Conservation (phyloP, 768 basidiomycete species). For the Lentinula sp. region DNA sequence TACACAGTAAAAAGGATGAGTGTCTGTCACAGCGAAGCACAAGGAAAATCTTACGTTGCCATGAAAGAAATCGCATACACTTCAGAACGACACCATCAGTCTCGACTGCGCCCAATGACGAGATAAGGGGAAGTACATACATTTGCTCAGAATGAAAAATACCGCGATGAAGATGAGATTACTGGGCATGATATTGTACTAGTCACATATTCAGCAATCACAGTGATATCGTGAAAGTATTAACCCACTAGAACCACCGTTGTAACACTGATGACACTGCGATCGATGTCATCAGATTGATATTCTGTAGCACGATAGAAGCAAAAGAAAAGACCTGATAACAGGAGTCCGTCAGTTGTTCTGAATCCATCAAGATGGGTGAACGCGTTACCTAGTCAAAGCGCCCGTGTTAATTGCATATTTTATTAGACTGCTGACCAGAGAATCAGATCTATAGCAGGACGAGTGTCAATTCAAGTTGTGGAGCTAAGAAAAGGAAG, state of each 20-base stretch:
- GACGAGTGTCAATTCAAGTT: not conserved
- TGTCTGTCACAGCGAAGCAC: not conserved
- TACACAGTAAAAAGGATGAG: slow-evolving; percentile 2
- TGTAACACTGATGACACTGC: slow-evolving; percentile 38
- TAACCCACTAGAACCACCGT: slow-evolving; percentile 46
- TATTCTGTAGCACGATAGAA: not conserved
- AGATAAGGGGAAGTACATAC: slow-evolving; percentile 29
- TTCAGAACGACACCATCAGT: slow-evolving; percentile 13
- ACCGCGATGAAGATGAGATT: slow-evolving; percentile 57
- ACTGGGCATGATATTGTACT: slow-evolving; percentile 51
- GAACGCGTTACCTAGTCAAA: slow-evolving; percentile 43
- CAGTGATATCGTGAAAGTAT: not conserved
- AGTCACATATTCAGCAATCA: not conserved
- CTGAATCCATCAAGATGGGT: not conserved
- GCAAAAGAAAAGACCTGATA: not conserved
- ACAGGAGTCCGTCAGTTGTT: not conserved
- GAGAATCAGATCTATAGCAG: slow-evolving; percentile 39
- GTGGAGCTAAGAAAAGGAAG: not conserved
- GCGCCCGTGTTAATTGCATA: slow-evolving; percentile 67
- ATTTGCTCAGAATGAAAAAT: slow-evolving; percentile 63
- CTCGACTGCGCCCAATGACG: not conserved
- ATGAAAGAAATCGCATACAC: slow-evolving; percentile 65
- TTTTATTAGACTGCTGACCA: slow-evolving; percentile 48
- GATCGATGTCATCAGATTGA: slow-evolving; percentile 1
- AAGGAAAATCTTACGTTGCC: slow-evolving; percentile 42